Evolutionary conservation across 768 basidiomycete species (phyloP), one percentile per base, ranked within the genome.

Genomic region (Lentinula detonsa): DNA sequence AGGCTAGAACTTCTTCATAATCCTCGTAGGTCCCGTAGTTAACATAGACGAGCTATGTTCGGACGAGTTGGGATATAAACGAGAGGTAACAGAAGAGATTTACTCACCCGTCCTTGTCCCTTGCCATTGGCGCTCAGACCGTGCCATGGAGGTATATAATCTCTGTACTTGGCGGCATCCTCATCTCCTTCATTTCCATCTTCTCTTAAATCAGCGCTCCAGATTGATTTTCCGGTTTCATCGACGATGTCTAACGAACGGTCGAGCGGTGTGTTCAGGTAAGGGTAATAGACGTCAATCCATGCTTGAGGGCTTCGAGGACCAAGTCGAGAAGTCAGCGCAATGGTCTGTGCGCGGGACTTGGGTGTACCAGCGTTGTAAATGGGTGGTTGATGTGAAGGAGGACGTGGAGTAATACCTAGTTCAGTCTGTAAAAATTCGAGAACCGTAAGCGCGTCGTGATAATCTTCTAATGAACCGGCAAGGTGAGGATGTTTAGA

Each of bases 281-380:
- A 43, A 28, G 95, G 94, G 72, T 90, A 96, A 72, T 98, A 97
- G 40, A 82, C 80, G 65, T 93, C 91, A 61, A 93, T 85, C 92
- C 92, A 94, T 60, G 87, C 90, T 0, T 75, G 80, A 2, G 89
- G 88, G 28, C 70, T 72, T 34, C 66, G 72, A 42, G 80, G 74
- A 4, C 74, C 75, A 31, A 76, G 70, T 6, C 73, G 67, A 21
- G 74, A 73, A 0, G 84, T 82, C 45, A 85, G 74, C 18, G 72
- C 70, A 15, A 90, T 75, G 0, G 90, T 93, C 4, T 90, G 84
- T 49, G 82, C 77, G 57, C 86, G 86, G 34, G 90, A 91, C 57
- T 80, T 77, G 9, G 73, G 68, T 34, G 88, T 81, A 4, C 93
- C 93, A 18, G 91, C 90, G 21, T 84, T 74, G 68, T 81, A 93